Base-by-base conservation (phyloP, 176 grass and related monocot genomes). In the Bonia amplexicaulis region DNA sequence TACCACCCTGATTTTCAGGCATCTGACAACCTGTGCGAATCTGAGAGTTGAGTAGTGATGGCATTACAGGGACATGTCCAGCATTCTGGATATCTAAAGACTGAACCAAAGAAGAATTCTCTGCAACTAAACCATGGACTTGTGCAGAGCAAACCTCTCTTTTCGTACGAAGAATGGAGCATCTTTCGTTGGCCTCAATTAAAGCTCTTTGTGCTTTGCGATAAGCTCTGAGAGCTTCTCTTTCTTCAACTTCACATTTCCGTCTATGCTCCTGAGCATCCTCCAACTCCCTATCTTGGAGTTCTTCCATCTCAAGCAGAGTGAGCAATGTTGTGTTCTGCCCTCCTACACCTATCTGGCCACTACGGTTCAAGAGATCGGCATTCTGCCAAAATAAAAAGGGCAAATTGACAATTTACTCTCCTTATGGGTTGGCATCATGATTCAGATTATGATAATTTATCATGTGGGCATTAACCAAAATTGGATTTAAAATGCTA, bases 141-240 rank as follows among this genome's bases (percentile, higher is more conserved):
- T 83, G 67, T 47, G 82, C 87, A 75, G 96, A 94, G 29, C 85
- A 76, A 37, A 86, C 59, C 76, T 99, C 96, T 86, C 96, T 89
- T 87, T 82, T 99, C 82, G 83, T 87, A 85, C 84, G 83, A 73
- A 99, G 90, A 78, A 92, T 73, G 71, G 80, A 66, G 6, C 96
- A 99, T 88, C 90, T 96, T 85, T 99, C 91, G 71, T 93, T 99
- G 82, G 93, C 91, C 81, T 96, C 84, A 22, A 96, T 66, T 90
- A 99, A 91, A 90, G 90, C 88, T 89, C 72, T 82, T 89, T 99
- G 93, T 73, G 90, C 88, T 79, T 89, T 96, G 64, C 96, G 87
- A 71, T 94, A 96, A 41, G 91, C 93, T 92, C 89, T 92, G 22
- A 99, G 85, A 33, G 96, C 96, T 86, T 88, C 87, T 84, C 90